Evolutionary conservation across 192 early-diverging fungal species (phyloP).

Genomic region (Spinellus fusiger): DNA sequence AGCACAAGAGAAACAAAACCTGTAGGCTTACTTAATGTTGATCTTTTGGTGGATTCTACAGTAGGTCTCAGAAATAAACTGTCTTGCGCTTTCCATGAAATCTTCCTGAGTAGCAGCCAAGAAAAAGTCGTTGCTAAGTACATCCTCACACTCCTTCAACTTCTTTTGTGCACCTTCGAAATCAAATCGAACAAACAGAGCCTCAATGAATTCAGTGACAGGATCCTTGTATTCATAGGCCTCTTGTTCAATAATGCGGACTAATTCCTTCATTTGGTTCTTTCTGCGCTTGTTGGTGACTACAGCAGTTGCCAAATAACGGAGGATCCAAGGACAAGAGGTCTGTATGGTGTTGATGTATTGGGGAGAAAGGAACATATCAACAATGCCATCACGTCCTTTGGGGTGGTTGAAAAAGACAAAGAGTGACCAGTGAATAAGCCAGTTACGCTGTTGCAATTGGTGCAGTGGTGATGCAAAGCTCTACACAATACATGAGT

Average conservation of each 20-base stretch:
- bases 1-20: too few species aligned
- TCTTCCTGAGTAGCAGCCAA: constrained; percentile 81
- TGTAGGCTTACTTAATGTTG: constrained; percentile 57
- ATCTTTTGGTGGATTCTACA: constrained; percentile 97
- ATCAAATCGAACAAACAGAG: constrained; percentile 90
- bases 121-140: constrained; percentile 89
- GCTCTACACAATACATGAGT: constrained; percentile 31
- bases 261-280: constrained; percentile 82
- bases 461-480: constrained; percentile 77
- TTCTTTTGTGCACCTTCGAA: constrained; percentile 88
- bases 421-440: constrained; percentile 96
- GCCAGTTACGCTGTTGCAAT: constrained; percentile 88
- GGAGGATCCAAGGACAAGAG: constrained; percentile 93
- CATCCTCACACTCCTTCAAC: constrained; percentile 81
- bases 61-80: constrained; percentile 95
- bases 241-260: constrained; percentile 85
- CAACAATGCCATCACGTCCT: constrained; percentile 90
- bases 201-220: constrained; percentile 89
- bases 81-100: constrained; percentile 90
- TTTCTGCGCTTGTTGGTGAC: constrained; percentile 87
- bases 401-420: constrained; percentile 98
- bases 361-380: constrained; percentile 83
- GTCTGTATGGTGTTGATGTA: constrained; percentile 99
- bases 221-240: constrained; percentile 82
- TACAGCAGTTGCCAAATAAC: constrained; percentile 88